Conservation (phyloP, 768 basidiomycete species). For the Lepiota venenata region DNA sequence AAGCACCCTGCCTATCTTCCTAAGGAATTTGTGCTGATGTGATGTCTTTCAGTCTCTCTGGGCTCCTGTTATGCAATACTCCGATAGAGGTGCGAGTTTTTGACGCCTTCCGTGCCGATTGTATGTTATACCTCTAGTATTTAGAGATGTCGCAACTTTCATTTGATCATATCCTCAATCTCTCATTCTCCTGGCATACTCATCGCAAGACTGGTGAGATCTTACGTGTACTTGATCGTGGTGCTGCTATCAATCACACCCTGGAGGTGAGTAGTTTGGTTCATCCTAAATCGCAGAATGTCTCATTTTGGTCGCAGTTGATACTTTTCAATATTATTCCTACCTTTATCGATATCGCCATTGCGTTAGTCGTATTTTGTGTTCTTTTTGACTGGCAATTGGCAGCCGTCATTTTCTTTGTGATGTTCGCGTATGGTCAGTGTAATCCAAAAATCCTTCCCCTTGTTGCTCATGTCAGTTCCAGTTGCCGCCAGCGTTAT, state of each 20-base stretch:
- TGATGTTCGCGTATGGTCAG: constrained; percentile 73
- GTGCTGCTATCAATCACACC: constrained; percentile 82
- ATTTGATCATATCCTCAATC: constrained; percentile 82
- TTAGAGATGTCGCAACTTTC: constrained; percentile 84
- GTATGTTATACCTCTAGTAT: neutral
- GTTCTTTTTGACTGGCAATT: constrained; percentile 64
- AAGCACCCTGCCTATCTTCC: constrained; percentile 14
- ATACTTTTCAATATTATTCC: constrained; percentile 84
- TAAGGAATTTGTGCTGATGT: neutral
- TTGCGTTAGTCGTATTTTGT: constrained; percentile 69
- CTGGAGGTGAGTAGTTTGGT: constrained; percentile 48
- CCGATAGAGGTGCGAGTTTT: constrained; percentile 54
- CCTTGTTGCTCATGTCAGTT: constrained; percentile 41
- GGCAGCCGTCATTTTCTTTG: constrained; percentile 62
- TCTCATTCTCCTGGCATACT: constrained; percentile 82
- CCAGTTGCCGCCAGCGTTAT: constrained; percentile 53
- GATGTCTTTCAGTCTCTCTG: constrained; percentile 52
- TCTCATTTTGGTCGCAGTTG: constrained; percentile 36
- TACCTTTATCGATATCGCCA: constrained; percentile 73
- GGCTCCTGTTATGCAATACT: constrained; percentile 89
- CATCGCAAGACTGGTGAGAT: constrained; percentile 85
- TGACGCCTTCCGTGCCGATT: neutral
- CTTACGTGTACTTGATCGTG: constrained; percentile 76
- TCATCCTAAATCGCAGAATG: neutral
- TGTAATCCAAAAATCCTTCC: constrained; percentile 7